A percentile compares a stretch with the other conserved stretches of the same genome.
Evolutionary conservation across 1,139 yeast species (phyloP).

Genomic region (Pichia sp.): DNA sequence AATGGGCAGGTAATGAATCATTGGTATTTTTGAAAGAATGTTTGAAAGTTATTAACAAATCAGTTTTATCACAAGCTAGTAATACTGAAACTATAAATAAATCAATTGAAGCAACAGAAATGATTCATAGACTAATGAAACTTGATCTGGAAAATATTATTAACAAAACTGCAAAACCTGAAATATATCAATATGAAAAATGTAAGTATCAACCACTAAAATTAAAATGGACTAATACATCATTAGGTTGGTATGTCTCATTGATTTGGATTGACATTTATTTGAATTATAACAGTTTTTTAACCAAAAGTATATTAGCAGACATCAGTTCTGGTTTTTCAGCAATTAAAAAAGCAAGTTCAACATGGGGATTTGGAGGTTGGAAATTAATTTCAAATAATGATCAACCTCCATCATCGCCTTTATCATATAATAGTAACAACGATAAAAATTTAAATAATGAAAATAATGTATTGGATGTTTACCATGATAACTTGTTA

Average conservation of each 20-base stretch:
- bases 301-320: constrained; percentile 19
- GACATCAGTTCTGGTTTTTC: constrained; percentile 37
- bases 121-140: constrained; percentile 18
- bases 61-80: constrained; percentile 32
- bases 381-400: constrained; percentile 8
- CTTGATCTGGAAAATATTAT: constrained; percentile 20
- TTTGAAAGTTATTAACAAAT: constrained; percentile 30
- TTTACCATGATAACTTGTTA: constrained; percentile 30
- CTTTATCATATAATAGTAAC: not conserved
- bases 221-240: constrained; percentile 55
- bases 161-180: constrained; percentile 28
- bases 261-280: constrained; percentile 63
- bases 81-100: constrained; percentile 21
- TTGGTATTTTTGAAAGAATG: constrained; percentile 38
- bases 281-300: constrained; percentile 32
- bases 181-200: constrained; percentile 30
- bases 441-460: not conserved
- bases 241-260: constrained; percentile 74
- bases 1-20: constrained; percentile 60
- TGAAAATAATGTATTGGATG: constrained; percentile 2
- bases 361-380: constrained; percentile 35
- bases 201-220: constrained; percentile 41
- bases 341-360: constrained; percentile 39
- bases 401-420: not conserved
- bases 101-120: constrained; percentile 12